Conservation (phyloP, 1,284 basidiomycete species). For the Blastosporella zonata region DNA sequence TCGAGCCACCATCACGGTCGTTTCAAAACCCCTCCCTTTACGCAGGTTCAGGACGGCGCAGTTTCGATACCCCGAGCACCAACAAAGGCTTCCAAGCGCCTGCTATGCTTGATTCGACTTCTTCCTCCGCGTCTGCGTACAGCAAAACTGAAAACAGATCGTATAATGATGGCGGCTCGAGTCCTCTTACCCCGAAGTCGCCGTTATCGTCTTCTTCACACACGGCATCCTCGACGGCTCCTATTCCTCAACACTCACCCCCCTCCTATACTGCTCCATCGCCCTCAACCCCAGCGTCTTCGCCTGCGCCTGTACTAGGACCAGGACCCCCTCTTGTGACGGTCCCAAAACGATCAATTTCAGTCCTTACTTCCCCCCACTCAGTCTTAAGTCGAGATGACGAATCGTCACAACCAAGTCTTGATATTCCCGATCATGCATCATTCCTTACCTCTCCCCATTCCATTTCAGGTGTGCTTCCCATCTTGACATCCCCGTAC, state of each 20-base stretch:
- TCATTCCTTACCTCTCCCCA: constrained; percentile 23
- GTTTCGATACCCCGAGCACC: constrained; percentile 9
- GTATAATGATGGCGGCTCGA: background rate
- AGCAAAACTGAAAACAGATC: constrained; percentile 3
- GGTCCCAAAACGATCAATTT: constrained; percentile 5
- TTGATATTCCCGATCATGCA: constrained; percentile 9
- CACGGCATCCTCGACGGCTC: background rate
- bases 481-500: constrained; percentile 9
- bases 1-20: constrained; percentile 8
- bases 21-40: constrained; percentile 14
- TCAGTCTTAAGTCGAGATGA: constrained; percentile 7
- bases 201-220: background rate
- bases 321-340: constrained; percentile 8
- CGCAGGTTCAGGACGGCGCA: constrained; percentile 15
- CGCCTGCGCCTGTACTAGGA: constrained; percentile 1
- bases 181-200: background rate
- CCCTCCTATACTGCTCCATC: constrained; percentile 7
- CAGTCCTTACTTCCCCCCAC: constrained; percentile 14
- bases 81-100: constrained; percentile 10
- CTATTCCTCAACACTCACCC: background rate
- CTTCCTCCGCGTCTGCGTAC: background rate
- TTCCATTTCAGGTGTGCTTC: constrained; percentile 13
- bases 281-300: background rate
- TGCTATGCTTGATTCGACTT: constrained; percentile 8
- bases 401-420: constrained; percentile 1